These are phyloP conservation scores for Corynascus novoguineensis DNA, from an alignment of 495 filamentous ascomycete species.

Conservation along the genomic window DNA sequence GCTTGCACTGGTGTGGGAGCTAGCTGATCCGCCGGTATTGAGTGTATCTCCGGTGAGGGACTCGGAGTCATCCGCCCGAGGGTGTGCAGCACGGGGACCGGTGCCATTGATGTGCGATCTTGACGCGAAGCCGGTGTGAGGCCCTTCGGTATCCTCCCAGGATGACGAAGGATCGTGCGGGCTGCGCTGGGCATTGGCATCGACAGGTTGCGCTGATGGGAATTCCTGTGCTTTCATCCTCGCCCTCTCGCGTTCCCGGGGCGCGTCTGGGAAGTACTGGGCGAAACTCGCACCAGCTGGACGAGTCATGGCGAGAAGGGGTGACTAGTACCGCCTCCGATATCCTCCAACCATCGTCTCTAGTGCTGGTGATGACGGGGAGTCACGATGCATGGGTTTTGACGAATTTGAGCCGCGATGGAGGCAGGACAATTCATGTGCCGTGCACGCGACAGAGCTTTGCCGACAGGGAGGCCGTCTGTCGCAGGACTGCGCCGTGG, in stretches of 20 bases:
- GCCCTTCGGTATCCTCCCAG: conserved; percentile 15
- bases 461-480: conserved; percentile 20
- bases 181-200: conserved; percentile 22
- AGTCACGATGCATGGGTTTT: conserved; percentile 39
- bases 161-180: conserved; percentile 14
- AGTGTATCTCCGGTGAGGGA: conserved; percentile 55
- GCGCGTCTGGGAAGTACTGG: conserved; percentile 85
- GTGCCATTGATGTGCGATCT: conserved; percentile 29
- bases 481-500: conserved; percentile 15
- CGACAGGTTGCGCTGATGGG: conserved; percentile 22
- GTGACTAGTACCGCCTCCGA: conserved; percentile 43
- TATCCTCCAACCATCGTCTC: conserved; percentile 53
- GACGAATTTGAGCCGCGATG: conserved; percentile 12
- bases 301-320: conserved; percentile 63
- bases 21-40: conserved; percentile 60
- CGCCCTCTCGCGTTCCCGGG: conserved; percentile 51
- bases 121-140: conserved; percentile 16
- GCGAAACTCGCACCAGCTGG: conserved; percentile 73
- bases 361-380: conserved; percentile 33
- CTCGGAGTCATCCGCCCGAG: conserved; percentile 52
- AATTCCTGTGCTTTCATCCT: conserved; percentile 33
- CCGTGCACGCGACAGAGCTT: conserved; percentile 25
- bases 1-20: conserved; percentile 57
- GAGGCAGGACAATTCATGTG: conserved; percentile 18
- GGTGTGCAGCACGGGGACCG: conserved; percentile 34